Evolutionary conservation across 1,284 basidiomycete genomes (phyloP).

Genomic region (Heliocybe sulcata): DNA sequence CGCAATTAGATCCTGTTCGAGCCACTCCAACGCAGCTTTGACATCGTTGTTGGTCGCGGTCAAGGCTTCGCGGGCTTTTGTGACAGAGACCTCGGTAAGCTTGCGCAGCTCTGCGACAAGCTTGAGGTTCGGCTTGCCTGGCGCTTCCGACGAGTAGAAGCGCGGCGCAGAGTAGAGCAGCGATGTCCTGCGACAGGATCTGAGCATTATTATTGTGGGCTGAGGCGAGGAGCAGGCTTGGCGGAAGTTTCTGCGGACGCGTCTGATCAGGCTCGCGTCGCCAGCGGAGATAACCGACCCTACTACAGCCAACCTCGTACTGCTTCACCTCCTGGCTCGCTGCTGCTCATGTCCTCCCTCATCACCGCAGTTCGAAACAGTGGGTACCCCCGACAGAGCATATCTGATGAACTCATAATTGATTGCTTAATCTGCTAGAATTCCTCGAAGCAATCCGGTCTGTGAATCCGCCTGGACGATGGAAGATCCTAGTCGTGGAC

Average conservation of each 20-base stretch:
- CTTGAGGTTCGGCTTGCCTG: conserved; percentile 30
- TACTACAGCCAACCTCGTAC: too few species aligned
- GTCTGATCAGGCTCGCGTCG: background rate
- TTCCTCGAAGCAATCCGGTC: conserved; percentile 78
- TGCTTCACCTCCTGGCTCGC: background rate
- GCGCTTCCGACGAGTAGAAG: background rate
- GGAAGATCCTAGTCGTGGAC: conserved; percentile 98
- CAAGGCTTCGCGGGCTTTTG: conserved; percentile 88
- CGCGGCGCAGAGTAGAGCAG: background rate
- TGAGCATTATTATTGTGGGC: background rate
- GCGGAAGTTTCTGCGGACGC: background rate
- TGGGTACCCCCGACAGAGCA: conserved; percentile 22
- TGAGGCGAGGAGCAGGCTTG: background rate
- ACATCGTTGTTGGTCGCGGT: conserved; percentile 71
- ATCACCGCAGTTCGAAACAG: conserved; percentile 46
- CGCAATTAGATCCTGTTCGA: conserved; percentile 64
- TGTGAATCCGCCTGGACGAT: conserved; percentile 74
- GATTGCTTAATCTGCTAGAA: conserved; percentile 30
- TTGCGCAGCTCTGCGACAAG: conserved; percentile 86
- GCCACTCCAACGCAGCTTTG: conserved; percentile 71
- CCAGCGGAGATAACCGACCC: background rate
- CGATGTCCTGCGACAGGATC: background rate
- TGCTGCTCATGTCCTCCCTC: conserved; percentile 41
- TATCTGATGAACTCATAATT: background rate
- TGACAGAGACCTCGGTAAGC: conserved; percentile 73